Evolutionary conservation across 495 filamentous ascomycete species (phyloP).

Genomic region (Umbilicaria muhlenbergii): DNA sequence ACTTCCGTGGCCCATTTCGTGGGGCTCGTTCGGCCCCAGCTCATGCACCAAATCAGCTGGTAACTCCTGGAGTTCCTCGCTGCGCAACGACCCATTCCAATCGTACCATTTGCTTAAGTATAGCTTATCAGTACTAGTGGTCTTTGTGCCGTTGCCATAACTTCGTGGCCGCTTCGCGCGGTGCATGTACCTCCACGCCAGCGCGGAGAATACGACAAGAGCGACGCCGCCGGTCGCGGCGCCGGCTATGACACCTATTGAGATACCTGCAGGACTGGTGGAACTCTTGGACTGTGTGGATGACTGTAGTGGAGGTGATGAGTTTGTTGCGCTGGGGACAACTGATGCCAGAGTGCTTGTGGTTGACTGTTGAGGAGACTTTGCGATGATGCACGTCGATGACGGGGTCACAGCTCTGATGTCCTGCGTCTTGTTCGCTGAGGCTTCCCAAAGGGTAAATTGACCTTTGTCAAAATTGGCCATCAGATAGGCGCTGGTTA

Average conservation of each 20-base stretch:
- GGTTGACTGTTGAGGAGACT: background rate
- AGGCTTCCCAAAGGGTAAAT: conserved; percentile 5
- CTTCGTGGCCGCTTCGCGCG: no score
- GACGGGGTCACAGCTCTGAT: background rate
- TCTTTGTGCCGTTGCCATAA: no score
- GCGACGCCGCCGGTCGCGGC: background rate
- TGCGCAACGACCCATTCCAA: no score
- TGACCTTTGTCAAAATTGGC: conserved; percentile 15
- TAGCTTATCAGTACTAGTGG: no score
- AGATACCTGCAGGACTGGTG: background rate
- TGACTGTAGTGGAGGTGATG: no score
- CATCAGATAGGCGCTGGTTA: conserved; percentile 23
- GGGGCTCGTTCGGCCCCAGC: no score
- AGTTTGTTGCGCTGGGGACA: background rate
- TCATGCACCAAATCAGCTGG: no score
- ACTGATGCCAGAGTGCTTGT: background rate
- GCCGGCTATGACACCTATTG: conserved; percentile 2
- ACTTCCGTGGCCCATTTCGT: no score
- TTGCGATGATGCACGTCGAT: background rate
- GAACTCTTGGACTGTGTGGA: background rate
- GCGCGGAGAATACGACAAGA: no score
- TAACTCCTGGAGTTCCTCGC: no score
- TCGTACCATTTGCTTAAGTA: no score
- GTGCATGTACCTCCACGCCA: no score
- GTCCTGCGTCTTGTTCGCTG: background rate